phyloP scores from a whole-genome alignment of 192 early-diverging fungal species.

The Coemansia pectinata region DNA sequence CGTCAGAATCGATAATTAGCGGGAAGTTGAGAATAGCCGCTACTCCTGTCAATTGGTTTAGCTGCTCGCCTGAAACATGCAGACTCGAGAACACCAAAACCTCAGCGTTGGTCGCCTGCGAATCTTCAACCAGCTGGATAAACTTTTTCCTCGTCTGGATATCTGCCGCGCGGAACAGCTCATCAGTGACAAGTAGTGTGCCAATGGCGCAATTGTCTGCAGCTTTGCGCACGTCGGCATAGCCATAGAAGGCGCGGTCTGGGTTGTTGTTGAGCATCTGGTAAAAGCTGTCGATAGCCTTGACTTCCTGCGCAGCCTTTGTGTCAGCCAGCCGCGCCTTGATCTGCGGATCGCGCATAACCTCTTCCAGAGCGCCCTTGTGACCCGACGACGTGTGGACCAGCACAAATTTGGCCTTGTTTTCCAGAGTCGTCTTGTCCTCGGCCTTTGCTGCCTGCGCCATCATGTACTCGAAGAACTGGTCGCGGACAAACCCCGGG shows the following conservation, averaged over 20 bases:
- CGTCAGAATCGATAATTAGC: conserved; percentile 79
- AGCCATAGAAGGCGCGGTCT: conserved; percentile 92
- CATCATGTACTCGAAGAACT: conserved; percentile 84
- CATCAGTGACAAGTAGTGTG: conserved; percentile 89
- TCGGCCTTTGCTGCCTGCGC: conserved; percentile 80
- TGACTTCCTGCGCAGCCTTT: conserved; percentile 84
- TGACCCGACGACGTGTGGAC: conserved; percentile 95
- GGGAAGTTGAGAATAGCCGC: conserved; percentile 93
- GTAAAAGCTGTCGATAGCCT: conserved; percentile 83
- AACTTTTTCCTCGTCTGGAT: conserved; percentile 82
- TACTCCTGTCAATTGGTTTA: conserved; percentile 92
- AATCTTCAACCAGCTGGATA: conserved; percentile 82
- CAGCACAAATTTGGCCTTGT: conserved; percentile 82
- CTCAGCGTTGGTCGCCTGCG: conserved; percentile 71
- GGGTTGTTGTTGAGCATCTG: conserved; percentile 86
- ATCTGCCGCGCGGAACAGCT: conserved; percentile 89
- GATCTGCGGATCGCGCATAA: conserved; percentile 83
- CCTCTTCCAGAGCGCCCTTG: conserved; percentile 93
- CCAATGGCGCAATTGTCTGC: conserved; percentile 84
- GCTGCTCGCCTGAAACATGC: conserved; percentile 95
- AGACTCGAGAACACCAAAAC: conserved; percentile 89
- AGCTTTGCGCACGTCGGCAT: conserved; percentile 79
- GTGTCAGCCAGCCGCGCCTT: conserved; percentile 83
- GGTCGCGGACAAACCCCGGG: conserved; percentile 92
- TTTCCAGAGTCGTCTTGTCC: conserved; percentile 79